Conservation (phyloP, 1,284 basidiomycete genomes). For the Fomitiporia mediterranea region DNA sequence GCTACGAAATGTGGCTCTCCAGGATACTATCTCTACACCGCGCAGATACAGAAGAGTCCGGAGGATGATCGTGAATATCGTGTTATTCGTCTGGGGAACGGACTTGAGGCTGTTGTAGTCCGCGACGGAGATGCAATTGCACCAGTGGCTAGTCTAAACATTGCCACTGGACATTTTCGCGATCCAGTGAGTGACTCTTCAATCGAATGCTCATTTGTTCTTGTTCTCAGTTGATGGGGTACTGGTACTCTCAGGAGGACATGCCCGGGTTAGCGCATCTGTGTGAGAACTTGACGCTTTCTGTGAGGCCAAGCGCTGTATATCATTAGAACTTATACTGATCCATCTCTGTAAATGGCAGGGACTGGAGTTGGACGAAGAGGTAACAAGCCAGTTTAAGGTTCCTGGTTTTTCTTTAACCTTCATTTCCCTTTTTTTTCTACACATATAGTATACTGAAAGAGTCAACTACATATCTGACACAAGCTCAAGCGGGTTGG, state of each 20-base stretch:
- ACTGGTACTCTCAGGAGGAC: conserved; percentile 50
- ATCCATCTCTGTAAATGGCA: no score
- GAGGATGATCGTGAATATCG: conserved; percentile 48
- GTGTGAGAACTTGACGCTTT: conserved; percentile 94
- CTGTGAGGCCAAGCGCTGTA: conserved; percentile 70
- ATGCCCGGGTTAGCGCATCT: conserved; percentile 89
- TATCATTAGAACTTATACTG: no score
- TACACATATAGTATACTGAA: conserved; percentile 61
- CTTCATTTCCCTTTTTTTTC: not conserved
- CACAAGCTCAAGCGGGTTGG: conserved; percentile 89
- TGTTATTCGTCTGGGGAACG: conserved; percentile 82
- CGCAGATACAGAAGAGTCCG: not conserved
- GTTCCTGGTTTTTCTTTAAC: conserved; percentile 4
- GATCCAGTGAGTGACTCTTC: conserved; percentile 82
- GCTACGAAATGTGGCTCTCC: conserved; percentile 24
- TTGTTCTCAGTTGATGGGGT: not conserved
- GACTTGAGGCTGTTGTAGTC: conserved; percentile 86
- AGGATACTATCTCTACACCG: conserved; percentile 50
- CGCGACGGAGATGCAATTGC: conserved; percentile 90
- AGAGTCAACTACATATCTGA: conserved; percentile 91
- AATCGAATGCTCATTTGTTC: no score
- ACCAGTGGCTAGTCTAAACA: conserved; percentile 90
- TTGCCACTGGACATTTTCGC: conserved; percentile 89
- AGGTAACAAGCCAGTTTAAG: conserved; percentile 84
- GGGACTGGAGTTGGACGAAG: conserved; percentile 79